Evolutionary conservation across 768 basidiomycete genomes (phyloP), one percentile per base, ranked within the genome.

Genomic region (Lanmaoa pseudosensibilis): DNA sequence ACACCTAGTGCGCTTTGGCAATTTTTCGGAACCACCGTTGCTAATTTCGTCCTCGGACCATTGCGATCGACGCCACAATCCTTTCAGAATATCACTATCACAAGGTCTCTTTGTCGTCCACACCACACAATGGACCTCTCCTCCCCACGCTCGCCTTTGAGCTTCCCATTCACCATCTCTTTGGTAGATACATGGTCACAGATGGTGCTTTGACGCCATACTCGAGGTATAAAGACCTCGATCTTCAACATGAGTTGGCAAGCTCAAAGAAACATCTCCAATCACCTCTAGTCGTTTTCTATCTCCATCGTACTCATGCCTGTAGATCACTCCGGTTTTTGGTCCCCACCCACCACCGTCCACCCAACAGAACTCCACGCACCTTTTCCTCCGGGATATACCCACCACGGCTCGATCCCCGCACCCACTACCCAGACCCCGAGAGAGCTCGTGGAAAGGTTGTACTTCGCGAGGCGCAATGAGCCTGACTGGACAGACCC

Each of bases 301-400:
- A 25, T 41, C 15, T 37, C 38, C 43, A 11, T 12, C 15, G 32
- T 34, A 11, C 10, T 23, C 0, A 65, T 65, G 64, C 37, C 48
- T 30, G 12, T 38, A 8, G 30, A 62, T 23, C 10, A 12, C 0
- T 21, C 13, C 0, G 46, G 39, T 36, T 13, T 21, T 18, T 65
- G 51, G 63, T 1, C 19, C 13, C 32, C 37, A 9, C 64, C 63
- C 0, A 5, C 37, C 19, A 49, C 63, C 9, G 41, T 55, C 16
- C 18, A 33, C 2, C 63, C 56, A 1, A 25, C 16, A 5, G 37
- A 57, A 4, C 59, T 65, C 19, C 36, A 52, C 3, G 5, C 1
- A 2, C 52, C 34, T 9, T 46, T 48, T 50, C 44, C 56, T 1
- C 13, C 40, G 2, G 43, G 34, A 25, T 34, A 30, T 8, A 2